phyloP scores from a whole-genome alignment of 2,329 filamentous ascomycete genomes.

The Microdochium nivale region DNA sequence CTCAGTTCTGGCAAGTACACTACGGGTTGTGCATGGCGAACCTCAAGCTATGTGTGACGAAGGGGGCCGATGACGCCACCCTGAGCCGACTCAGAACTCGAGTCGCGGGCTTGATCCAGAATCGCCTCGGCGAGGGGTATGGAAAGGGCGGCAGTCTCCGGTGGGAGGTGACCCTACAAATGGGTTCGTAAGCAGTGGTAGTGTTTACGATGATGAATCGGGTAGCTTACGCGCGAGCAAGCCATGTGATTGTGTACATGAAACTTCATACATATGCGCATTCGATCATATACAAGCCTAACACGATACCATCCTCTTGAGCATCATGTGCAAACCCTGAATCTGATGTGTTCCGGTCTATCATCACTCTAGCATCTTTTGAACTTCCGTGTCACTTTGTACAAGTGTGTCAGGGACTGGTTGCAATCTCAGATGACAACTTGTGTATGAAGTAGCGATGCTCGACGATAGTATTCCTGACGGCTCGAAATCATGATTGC shows the following conservation, averaged over 20 bases:
- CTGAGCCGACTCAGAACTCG: slow-evolving; percentile 67
- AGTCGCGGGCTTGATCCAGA: slow-evolving; percentile 71
- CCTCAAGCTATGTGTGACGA: slow-evolving; percentile 64
- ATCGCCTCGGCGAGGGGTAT: slow-evolving; percentile 80
- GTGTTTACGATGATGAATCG: background rate
- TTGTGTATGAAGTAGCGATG: no score
- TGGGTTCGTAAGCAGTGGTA: slow-evolving; percentile 30
- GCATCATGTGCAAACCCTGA: no score
- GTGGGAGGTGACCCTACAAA: slow-evolving; percentile 91
- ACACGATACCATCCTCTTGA: background rate
- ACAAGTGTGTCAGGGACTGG: no score
- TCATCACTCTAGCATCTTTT: no score
- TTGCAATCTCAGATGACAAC: no score
- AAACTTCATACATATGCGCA: background rate
- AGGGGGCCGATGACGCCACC: slow-evolving; percentile 59
- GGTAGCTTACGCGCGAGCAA: background rate
- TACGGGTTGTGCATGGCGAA: slow-evolving; percentile 96
- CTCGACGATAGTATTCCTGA: no score
- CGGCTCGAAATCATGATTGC: no score
- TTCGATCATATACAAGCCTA: no score
- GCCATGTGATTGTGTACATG: background rate
- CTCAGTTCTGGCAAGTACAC: slow-evolving; percentile 97
- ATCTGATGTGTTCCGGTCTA: no score
- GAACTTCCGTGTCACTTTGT: no score
- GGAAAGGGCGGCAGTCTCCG: slow-evolving; percentile 68